Evolutionary conservation across 176 grass and related monocot genomes (phyloP), one percentile per base, ranked within the genome.

Genomic region (Paspalum vaginatum): DNA sequence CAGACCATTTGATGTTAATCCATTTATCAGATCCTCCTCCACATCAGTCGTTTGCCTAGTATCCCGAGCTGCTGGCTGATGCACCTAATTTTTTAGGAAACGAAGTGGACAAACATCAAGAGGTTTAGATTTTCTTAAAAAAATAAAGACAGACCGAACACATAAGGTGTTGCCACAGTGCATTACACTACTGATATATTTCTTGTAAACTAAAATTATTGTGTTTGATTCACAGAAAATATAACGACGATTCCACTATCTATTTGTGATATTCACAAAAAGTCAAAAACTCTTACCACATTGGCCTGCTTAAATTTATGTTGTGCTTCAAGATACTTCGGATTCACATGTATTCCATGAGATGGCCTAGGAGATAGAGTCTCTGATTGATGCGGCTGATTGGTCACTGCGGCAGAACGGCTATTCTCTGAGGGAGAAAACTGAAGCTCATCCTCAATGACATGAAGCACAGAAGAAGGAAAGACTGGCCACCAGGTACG

Each of bases 311-410:
- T 91, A 13, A 88, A 84, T 59, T 93, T 91, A 24, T 75, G 79
- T 4, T 81, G 84, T 53, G 81, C 87, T 68, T 99, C 93, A 59
- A 96, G 75, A 57, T 96, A 99, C 26, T 93, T 90, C 24, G 88
- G 93, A 75, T 99, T 99, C 81, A 99, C 91, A 87, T 99, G 97
- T 81, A 99, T 99, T 59, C 84, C 89, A 88, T 89, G 84, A 54
- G 89, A 87, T 8, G 58, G 93, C 21, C 85, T 75, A 78, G 97
- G 88, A 68, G 92, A 98, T 49, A 78, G 63, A 0, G 81, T 82
- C 65, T 90, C 85, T 70, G 81, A 85, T 27, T 81, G 89, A 47
- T 61, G 91, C 56, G 65, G 91, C 56, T 61, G 50, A 77, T 88
- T 88, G 65, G 68, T 45, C 15, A 20, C 41, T 78, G 85, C 39